A percentile compares a stretch with the other conserved stretches of the same genome.
Evolutionary conservation across 2,329 filamentous ascomycete species (phyloP).

Genomic region (Thielaviopsis musarum): DNA sequence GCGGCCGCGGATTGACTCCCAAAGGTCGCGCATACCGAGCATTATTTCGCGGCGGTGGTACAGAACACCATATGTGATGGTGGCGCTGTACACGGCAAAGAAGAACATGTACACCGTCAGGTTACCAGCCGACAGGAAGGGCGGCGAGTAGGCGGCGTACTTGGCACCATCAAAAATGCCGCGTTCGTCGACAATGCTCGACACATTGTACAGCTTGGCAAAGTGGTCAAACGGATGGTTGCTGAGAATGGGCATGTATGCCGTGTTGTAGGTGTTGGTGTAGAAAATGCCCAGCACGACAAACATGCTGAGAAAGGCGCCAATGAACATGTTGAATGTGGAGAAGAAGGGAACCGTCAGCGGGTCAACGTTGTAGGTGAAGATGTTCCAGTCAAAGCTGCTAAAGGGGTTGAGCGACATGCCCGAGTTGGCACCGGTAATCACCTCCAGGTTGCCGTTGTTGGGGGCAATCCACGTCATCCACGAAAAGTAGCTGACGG

Average conservation of each 20-base stretch:
- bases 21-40: slow-evolving; percentile 33
- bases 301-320: slow-evolving; percentile 37
- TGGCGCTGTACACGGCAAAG: slow-evolving; percentile 37
- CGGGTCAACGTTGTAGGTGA: slow-evolving; percentile 41
- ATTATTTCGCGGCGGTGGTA: slow-evolving; percentile 35
- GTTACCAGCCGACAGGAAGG: slow-evolving; percentile 32
- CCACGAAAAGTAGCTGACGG: slow-evolving; percentile 32
- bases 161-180: slow-evolving; percentile 28
- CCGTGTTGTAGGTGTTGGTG: slow-evolving; percentile 38
- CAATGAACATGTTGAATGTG: slow-evolving; percentile 42
- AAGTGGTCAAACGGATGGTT: slow-evolving; percentile 34
- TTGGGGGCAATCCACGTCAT: slow-evolving; percentile 34
- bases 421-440: slow-evolving; percentile 23
- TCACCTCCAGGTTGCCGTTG: slow-evolving; percentile 21
- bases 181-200: slow-evolving; percentile 23
- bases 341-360: slow-evolving; percentile 36
- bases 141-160: slow-evolving; percentile 34
- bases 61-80: slow-evolving; percentile 31
- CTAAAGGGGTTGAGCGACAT: slow-evolving; percentile 25
- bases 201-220: slow-evolving; percentile 30
- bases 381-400: slow-evolving; percentile 28
- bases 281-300: slow-evolving; percentile 43
- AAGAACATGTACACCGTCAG: slow-evolving; percentile 37
- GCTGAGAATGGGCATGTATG: slow-evolving; percentile 36
- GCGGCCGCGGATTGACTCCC: slow-evolving; percentile 30